These are phyloP conservation scores for Acacia melanoxylon DNA, from an alignment of 306 rosid genomes.

Conservation along the genomic window DNA sequence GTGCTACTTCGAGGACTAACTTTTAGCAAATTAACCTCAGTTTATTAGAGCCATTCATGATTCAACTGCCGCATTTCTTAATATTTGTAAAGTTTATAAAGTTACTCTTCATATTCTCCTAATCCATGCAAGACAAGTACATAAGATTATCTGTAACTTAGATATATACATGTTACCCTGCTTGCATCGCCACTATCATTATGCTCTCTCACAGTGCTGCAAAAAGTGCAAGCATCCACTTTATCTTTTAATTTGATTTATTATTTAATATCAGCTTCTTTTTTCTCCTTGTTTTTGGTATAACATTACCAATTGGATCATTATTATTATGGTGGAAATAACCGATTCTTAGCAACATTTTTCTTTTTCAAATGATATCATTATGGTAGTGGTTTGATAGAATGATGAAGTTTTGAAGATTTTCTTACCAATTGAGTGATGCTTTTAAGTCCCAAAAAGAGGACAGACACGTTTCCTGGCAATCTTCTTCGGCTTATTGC, in stretches of 20 bases:
- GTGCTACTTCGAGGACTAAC: not conserved
- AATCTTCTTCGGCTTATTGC: not conserved
- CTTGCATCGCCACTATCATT: constrained; percentile 5
- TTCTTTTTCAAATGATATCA: constrained; percentile 5
- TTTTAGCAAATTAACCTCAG: not conserved
- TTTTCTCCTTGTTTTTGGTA: not conserved
- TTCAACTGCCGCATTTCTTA: not conserved
- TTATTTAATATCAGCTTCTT: not conserved
- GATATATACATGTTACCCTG: not conserved
- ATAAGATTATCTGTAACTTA: not conserved
- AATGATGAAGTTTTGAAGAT: constrained; percentile 31
- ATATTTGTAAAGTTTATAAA: not conserved
- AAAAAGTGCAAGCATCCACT: not conserved
- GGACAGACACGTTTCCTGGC: not conserved
- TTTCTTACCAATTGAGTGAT: constrained; percentile 12
- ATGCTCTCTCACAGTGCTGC: not conserved
- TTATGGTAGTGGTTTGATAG: constrained; percentile 5
- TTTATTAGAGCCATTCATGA: not conserved
- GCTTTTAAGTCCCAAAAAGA: constrained; percentile 3
- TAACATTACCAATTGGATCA: constrained; percentile 2
- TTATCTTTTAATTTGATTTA: not conserved
- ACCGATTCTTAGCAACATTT: not conserved
- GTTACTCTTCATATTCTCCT: not conserved
- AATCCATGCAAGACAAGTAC: constrained; percentile 3
- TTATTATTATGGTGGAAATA: constrained; percentile 3